These are phyloP conservation scores for Mycena floridula DNA, from an alignment of 768 basidiomycete genomes.

Conservation along the genomic window DNA sequence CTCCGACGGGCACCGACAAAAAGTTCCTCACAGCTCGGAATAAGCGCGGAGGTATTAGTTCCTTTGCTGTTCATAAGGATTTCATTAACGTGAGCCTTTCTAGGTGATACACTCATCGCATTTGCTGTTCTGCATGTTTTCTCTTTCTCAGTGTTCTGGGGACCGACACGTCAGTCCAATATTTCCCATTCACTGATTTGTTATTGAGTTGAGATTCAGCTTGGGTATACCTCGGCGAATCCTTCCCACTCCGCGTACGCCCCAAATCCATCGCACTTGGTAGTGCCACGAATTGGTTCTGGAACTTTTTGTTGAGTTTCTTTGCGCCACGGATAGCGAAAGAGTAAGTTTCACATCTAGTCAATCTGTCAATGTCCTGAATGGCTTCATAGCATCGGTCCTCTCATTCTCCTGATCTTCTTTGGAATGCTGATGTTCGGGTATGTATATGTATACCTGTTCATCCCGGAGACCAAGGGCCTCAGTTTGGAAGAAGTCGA, in stretches of 20 bases:
- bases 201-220: background rate
- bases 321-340: constrained; percentile 64
- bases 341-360: constrained; percentile 26
- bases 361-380: background rate
- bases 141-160: constrained; percentile 71
- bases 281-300: constrained; percentile 59
- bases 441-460: constrained; percentile 65
- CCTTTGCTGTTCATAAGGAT: background rate
- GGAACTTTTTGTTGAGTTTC: constrained; percentile 73
- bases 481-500: constrained; percentile 75
- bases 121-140: constrained; percentile 78
- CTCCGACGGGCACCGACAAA: constrained; percentile 40
- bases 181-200: background rate
- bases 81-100: background rate
- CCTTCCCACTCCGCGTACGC: constrained; percentile 75
- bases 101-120: constrained; percentile 61
- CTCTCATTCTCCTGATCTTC: constrained; percentile 72
- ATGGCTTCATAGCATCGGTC: constrained; percentile 45
- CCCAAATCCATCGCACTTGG: constrained; percentile 77
- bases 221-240: constrained; percentile 75
- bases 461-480: constrained; percentile 79
- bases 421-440: constrained; percentile 69
- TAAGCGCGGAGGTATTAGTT: constrained; percentile 40
- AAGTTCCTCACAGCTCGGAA: constrained; percentile 48
- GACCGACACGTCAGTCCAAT: constrained; percentile 51